Evolutionary conservation across 2,329 filamentous ascomycete genomes (phyloP).

Genomic region (Gyromitra esculenta): DNA sequence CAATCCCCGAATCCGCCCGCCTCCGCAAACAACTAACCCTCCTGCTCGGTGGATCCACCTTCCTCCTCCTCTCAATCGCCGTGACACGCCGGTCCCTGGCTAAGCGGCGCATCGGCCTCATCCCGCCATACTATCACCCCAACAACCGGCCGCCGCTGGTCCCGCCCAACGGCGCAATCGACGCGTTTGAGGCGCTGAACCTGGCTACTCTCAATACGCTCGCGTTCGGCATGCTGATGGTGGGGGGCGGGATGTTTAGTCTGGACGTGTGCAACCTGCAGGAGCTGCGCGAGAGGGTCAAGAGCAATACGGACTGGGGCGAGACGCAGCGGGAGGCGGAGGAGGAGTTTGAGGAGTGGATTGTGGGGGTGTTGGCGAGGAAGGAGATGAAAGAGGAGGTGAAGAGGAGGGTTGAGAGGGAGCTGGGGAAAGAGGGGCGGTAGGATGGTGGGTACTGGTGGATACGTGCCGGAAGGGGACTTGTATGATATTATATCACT

Average conservation of each 20-base stretch:
- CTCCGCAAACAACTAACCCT: slow-evolving; percentile 72
- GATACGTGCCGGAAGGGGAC: not conserved
- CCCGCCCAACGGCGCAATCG: slow-evolving; percentile 71
- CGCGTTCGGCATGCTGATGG: slow-evolving; percentile 76
- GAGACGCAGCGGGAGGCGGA: slow-evolving; percentile 66
- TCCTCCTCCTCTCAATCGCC: slow-evolving; percentile 76
- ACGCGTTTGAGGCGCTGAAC: slow-evolving; percentile 84
- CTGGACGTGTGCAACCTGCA: slow-evolving; percentile 77
- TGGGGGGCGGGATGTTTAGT: slow-evolving; percentile 78
- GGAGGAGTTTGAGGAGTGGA: slow-evolving; percentile 71
- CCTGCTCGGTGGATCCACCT: slow-evolving; percentile 78
- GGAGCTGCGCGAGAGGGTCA: slow-evolving; percentile 70
- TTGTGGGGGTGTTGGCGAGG: slow-evolving; percentile 69
- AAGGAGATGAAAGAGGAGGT: slow-evolving; percentile 64
- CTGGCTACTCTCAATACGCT: slow-evolving; percentile 87
- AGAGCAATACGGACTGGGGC: slow-evolving; percentile 58
- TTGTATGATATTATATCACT: slow-evolving; percentile 6
- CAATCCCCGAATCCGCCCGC: slow-evolving; percentile 61
- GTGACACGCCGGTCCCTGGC: slow-evolving; percentile 76
- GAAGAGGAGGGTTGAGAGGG: slow-evolving; percentile 54
- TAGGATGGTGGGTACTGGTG: slow-evolving; percentile 50
- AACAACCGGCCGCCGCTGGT: slow-evolving; percentile 67
- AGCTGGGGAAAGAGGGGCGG: slow-evolving; percentile 50
- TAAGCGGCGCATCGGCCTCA: slow-evolving; percentile 67
- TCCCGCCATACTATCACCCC: slow-evolving; percentile 77